phyloP scores from a whole-genome alignment of 2,329 filamentous ascomycete species.

The Paracoccidioides brasiliensis region DNA sequence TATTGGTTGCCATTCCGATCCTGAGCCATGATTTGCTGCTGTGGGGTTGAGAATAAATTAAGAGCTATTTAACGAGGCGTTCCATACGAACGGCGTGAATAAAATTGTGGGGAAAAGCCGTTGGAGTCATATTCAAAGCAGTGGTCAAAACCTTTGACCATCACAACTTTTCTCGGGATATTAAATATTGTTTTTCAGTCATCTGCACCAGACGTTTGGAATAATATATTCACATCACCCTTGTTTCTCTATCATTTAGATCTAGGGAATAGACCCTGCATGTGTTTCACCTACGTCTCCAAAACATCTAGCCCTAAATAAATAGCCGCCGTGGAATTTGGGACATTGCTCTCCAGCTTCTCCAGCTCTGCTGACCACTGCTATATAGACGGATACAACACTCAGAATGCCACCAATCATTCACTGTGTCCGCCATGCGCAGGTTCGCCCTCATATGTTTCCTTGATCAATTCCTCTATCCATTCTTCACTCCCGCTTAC shows the following conservation, averaged over 20 bases:
- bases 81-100: no score
- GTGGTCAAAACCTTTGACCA: no score
- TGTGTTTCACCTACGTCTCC: neutral
- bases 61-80: no score
- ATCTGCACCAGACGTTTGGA: no score
- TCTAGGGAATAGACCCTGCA: neutral
- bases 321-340: neutral
- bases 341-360: neutral
- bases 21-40: no score
- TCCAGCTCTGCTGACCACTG: neutral
- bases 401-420: conserved; percentile 29
- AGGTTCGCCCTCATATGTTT: conserved; percentile 19
- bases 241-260: neutral
- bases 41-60: no score
- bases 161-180: no score
- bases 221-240: neutral
- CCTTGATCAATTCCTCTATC: neutral
- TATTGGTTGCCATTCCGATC: no score
- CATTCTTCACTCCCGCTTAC: neutral
- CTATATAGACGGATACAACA: neutral
- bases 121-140: no score
- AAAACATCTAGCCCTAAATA: neutral
- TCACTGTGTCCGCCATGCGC: conserved; percentile 35
- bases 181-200: no score
- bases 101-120: no score